These are phyloP conservation scores for Talaromyces verruculosus DNA, from an alignment of 2,329 filamentous ascomycete genomes.

Conservation along the genomic window DNA sequence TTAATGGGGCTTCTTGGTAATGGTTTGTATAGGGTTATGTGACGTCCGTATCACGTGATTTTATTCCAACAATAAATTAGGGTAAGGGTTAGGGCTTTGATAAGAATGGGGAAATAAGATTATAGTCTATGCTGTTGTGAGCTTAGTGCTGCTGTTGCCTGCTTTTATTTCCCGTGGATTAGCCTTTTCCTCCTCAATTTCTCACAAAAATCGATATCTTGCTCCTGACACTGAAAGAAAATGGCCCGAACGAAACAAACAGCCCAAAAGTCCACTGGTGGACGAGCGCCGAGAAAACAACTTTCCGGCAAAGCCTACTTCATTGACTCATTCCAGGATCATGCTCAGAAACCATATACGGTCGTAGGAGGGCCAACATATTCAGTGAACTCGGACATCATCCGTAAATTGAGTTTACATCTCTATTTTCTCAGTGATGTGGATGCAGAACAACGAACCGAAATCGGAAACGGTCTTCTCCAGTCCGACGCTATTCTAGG, in stretches of 20 bases:
- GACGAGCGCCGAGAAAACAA: background rate
- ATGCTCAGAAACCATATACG: slow-evolving; percentile 14
- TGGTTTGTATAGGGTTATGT: too few relatives aligned
- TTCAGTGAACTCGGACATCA: background rate
- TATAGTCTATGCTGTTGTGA: background rate
- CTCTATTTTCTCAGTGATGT: slow-evolving; percentile 17
- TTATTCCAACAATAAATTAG: background rate
- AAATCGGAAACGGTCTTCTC: slow-evolving; percentile 10
- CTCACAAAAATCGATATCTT: too few relatives aligned
- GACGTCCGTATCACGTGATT: too few relatives aligned
- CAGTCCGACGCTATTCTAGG: background rate
- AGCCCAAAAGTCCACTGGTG: slow-evolving; percentile 7
- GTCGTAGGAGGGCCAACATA: background rate
- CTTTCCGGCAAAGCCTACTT: background rate
- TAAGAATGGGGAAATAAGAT: background rate
- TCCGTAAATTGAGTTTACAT: slow-evolving; percentile 18
- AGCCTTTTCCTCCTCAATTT: background rate
- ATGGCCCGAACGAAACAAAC: slow-evolving; percentile 17
- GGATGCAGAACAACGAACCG: background rate
- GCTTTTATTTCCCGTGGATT: background rate
- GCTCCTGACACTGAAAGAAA: background rate
- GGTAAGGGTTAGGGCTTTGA: background rate
- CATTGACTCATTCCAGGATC: background rate
- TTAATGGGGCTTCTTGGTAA: too few relatives aligned
- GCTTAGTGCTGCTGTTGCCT: slow-evolving; percentile 6